These are phyloP conservation scores for Anaeramoeba flamelloides DNA, from an alignment of 78 protist genomes.

Conservation along the genomic window DNA sequence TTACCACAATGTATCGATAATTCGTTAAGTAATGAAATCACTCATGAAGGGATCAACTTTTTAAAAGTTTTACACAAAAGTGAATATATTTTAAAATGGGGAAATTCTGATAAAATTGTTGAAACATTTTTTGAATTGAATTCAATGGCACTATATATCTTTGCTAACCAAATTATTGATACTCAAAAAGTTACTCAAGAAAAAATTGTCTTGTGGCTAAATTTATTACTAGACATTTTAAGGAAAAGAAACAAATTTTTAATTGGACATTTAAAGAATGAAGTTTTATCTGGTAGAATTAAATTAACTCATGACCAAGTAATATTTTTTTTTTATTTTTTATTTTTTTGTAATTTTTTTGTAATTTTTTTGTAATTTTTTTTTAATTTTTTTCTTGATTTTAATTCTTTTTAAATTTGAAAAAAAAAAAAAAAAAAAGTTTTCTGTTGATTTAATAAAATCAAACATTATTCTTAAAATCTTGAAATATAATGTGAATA, in stretches of 20 bases:
- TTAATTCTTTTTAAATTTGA: too few relatives aligned
- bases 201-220: neutral
- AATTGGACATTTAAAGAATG: neutral
- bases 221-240: neutral
- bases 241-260: neutral
- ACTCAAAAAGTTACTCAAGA: neutral
- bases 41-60: conserved; percentile 13
- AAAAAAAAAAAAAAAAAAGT: too few relatives aligned
- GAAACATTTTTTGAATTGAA: conserved; percentile 42
- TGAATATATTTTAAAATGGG: conserved; percentile 26
- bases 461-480: too few relatives aligned
- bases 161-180: neutral
- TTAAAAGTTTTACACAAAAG: conserved; percentile 30
- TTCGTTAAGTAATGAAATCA: neutral
- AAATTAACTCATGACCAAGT: too few relatives aligned
- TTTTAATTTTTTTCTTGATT: too few relatives aligned
- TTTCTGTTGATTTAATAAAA: too few relatives aligned
- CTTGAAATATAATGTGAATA: too few relatives aligned
- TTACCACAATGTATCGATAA: neutral
- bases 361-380: too few relatives aligned
- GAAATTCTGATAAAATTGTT: conserved; percentile 10
- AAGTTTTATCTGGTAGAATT: too few relatives aligned
- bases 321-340: too few relatives aligned
- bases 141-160: neutral
- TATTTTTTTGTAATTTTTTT: too few relatives aligned